A percentile compares a stretch with the other conserved stretches of the same genome.
These are phyloP conservation scores for Pyrus pyrifolia DNA, from an alignment of 306 rosid genomes.

Conservation along the genomic window DNA sequence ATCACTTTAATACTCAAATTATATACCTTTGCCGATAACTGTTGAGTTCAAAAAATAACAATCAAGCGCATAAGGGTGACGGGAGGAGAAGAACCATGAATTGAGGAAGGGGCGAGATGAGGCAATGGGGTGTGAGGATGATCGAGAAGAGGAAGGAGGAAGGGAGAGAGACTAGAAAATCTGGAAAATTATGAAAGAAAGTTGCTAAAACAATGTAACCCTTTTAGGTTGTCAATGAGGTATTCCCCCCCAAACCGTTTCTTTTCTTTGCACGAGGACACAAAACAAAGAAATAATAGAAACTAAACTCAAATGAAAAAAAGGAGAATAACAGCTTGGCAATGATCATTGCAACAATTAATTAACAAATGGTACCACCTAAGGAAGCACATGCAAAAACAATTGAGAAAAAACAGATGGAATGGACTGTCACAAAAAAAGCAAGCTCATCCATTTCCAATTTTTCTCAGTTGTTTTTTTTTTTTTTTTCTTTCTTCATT, in stretches of 20 bases:
- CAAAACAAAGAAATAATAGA: no score
- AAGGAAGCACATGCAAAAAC: background rate
- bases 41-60: background rate
- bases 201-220: background rate
- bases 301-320: background rate
- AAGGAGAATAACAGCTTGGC: background rate
- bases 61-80: background rate
- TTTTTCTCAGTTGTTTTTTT: background rate
- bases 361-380: background rate
- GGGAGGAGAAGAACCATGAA: no score
- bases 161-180: no score
- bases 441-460: background rate
- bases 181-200: no score
- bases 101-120: no score
- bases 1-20: background rate
- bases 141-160: no score
- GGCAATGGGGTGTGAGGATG: no score
- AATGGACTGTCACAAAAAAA: conserved; percentile 20
- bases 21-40: background rate
- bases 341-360: background rate
- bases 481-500: background rate
- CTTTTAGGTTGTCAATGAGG: background rate
- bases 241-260: background rate
- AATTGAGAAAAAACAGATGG: conserved; percentile 3
- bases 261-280: background rate